phyloP scores from a whole-genome alignment of 2,329 filamentous ascomycete genomes.

The Ascochyta pisi region DNA sequence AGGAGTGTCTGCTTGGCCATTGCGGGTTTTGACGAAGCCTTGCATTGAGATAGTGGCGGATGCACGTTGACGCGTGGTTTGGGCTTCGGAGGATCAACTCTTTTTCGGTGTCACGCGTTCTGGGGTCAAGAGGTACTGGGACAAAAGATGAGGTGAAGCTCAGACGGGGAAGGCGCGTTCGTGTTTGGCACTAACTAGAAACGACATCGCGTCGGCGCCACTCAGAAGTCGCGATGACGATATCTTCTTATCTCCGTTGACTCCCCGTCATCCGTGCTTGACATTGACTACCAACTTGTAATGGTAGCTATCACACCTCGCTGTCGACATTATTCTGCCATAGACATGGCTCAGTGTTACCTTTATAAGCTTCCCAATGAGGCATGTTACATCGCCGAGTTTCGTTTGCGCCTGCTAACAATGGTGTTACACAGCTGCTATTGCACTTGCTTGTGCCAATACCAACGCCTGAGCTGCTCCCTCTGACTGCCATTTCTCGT shows the following conservation, averaged over 20 bases:
- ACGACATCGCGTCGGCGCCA: constrained; percentile 3
- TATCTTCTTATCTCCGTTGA: constrained; percentile 39
- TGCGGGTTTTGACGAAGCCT: constrained; percentile 26
- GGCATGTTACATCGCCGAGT: constrained; percentile 23
- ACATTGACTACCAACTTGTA: not conserved
- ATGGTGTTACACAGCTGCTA: constrained; percentile 45
- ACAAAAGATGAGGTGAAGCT: constrained; percentile 26
- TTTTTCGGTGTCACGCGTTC: constrained; percentile 4
- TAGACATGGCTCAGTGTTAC: constrained; percentile 37
- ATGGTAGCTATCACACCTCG: not conserved
- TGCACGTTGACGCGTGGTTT: not conserved
- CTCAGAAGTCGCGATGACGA: constrained; percentile 33
- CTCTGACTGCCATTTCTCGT: constrained; percentile 64
- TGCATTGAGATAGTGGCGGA: constrained; percentile 21
- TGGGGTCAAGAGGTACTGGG: constrained; percentile 14
- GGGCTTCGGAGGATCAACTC: not conserved
- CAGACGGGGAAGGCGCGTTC: constrained; percentile 36
- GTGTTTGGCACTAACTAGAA: constrained; percentile 27
- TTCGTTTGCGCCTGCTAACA: constrained; percentile 22
- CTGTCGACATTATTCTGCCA: not conserved
- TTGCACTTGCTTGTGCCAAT: constrained; percentile 53
- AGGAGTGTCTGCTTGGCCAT: constrained; percentile 8
- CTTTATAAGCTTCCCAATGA: constrained; percentile 50
- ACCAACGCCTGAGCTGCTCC: constrained; percentile 55
- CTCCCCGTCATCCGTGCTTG: constrained; percentile 25